Evolutionary conservation across 371 early-diverging fungal genomes (phyloP).

Genomic region (Dinochytrium kinnereticum): DNA sequence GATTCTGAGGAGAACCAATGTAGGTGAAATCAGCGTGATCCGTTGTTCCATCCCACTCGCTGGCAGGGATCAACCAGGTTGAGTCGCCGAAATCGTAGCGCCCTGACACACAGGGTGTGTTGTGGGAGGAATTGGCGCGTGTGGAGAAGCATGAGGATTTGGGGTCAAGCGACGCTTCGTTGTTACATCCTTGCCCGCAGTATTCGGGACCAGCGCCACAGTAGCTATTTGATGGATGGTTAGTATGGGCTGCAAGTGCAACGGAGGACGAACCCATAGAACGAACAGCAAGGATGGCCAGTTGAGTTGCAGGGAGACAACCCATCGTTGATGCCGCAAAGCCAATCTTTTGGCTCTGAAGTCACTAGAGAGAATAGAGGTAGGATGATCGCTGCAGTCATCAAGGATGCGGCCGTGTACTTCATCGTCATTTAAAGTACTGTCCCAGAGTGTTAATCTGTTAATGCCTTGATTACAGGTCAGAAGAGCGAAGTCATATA

Average conservation of each 20-base stretch:
- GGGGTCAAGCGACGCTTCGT: background rate
- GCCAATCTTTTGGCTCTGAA: background rate
- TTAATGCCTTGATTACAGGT: too few species aligned
- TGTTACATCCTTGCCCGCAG: slow-evolving; percentile 8
- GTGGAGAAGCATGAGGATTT: background rate
- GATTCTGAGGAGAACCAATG: background rate
- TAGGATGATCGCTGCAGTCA: too few species aligned
- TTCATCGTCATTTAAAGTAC: too few species aligned
- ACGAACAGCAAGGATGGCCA: background rate
- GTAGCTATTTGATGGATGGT: background rate
- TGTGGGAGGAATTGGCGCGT: background rate
- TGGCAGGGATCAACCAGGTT: background rate
- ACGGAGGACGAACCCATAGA: background rate
- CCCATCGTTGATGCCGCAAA: background rate
- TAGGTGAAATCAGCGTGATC: slow-evolving; percentile 8
- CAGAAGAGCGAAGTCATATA: too few species aligned
- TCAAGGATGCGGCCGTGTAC: too few species aligned
- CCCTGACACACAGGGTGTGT: background rate
- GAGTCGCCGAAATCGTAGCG: background rate
- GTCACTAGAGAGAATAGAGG: too few species aligned
- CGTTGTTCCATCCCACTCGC: background rate
- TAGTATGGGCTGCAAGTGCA: background rate
- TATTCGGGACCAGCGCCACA: background rate
- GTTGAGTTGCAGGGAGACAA: background rate
- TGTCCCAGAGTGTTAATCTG: too few species aligned